Conservation (phyloP, 805 yeast species). For the Isabelozyma gotoi region DNA sequence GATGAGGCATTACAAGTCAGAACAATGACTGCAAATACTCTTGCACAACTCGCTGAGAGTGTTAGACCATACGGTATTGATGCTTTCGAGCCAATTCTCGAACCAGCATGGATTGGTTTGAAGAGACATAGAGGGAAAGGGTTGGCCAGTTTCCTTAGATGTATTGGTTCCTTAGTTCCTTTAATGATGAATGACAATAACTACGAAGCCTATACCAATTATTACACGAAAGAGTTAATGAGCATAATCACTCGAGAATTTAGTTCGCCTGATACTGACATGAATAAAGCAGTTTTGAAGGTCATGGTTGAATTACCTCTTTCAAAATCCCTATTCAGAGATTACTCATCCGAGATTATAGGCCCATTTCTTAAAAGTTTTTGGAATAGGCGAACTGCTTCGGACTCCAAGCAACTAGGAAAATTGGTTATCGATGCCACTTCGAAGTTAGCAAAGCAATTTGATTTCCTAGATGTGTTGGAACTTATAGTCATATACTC, state of each 20-base stretch:
- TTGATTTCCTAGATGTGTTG: slow-evolving; percentile 63
- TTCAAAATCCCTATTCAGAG: slow-evolving; percentile 54
- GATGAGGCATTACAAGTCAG: slow-evolving; percentile 73
- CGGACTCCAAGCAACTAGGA: slow-evolving; percentile 53
- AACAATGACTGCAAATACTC: slow-evolving; percentile 66
- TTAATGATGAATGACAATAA: slow-evolving; percentile 62
- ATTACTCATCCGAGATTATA: slow-evolving; percentile 50
- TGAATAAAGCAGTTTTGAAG: slow-evolving; percentile 69
- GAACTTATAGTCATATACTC: slow-evolving; percentile 56
- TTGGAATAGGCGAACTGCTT: slow-evolving; percentile 82
- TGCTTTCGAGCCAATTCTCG: slow-evolving; percentile 71
- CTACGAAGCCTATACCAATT: slow-evolving; percentile 69
- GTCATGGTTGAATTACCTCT: slow-evolving; percentile 68
- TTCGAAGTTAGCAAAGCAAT: slow-evolving; percentile 59
- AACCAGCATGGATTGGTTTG: slow-evolving; percentile 80
- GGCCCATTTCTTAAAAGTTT: slow-evolving; percentile 66
- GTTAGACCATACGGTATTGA: slow-evolving; percentile 89
- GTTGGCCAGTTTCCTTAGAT: slow-evolving; percentile 71
- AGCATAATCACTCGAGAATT: slow-evolving; percentile 69
- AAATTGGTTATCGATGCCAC: slow-evolving; percentile 73
- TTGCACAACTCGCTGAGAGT: slow-evolving; percentile 76
- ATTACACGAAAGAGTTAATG: slow-evolving; percentile 75
- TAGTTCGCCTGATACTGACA: slow-evolving; percentile 80
- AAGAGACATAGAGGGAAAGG: slow-evolving; percentile 74
- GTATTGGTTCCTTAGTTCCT: slow-evolving; percentile 79